Conservation (phyloP, 495 filamentous ascomycete species). For the Lasiosphaeria miniovina region DNA sequence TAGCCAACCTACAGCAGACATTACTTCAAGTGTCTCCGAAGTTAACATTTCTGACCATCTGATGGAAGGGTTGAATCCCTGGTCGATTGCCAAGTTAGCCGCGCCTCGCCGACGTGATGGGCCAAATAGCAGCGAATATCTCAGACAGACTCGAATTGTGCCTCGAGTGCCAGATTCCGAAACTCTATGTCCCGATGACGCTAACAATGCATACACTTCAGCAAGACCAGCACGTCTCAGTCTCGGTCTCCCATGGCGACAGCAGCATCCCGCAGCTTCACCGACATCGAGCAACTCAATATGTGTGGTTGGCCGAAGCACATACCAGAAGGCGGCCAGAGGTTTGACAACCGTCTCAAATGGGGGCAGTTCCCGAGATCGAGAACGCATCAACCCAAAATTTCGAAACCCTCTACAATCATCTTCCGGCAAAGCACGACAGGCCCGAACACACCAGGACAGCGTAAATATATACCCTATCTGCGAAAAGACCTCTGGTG, state of each 20-base stretch:
- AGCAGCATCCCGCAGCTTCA: neutral
- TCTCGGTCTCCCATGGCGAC: neutral
- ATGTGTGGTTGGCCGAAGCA: neutral
- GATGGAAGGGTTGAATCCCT: constrained; percentile 27
- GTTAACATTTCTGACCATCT: neutral
- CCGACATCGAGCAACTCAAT: neutral
- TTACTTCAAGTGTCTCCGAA: neutral
- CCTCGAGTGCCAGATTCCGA: neutral
- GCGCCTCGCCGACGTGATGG: neutral
- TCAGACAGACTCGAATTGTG: neutral
- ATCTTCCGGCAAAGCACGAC: neutral
- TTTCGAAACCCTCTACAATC: neutral
- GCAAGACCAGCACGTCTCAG: neutral
- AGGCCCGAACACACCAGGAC: neutral
- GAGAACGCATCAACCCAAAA: neutral
- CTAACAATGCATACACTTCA: neutral
- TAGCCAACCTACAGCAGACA: neutral
- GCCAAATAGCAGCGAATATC: neutral
- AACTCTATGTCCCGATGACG: neutral
- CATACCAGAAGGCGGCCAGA: constrained; percentile 16
- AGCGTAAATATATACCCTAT: too few species aligned
- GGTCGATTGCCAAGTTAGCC: constrained; percentile 22
- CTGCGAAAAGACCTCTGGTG: too few species aligned
- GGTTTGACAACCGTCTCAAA: neutral
- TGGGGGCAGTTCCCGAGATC: neutral